Conservation (phyloP, 805 yeast genomes). For the Lachancea cidri region DNA sequence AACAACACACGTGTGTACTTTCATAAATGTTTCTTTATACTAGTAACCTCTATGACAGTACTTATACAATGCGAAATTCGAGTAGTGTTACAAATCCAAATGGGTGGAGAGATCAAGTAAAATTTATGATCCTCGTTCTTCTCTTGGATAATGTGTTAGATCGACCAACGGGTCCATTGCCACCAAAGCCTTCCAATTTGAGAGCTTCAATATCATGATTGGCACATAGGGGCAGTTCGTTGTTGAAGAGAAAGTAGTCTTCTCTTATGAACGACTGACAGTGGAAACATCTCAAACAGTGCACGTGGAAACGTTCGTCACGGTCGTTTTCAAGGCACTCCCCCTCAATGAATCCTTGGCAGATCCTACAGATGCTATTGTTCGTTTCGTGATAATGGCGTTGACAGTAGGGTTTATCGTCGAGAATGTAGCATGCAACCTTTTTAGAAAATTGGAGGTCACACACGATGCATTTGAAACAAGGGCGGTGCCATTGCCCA, state of each 20-base stretch:
- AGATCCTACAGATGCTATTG: conserved; percentile 65
- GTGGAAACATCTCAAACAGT: conserved; percentile 63
- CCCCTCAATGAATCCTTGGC: conserved; percentile 81
- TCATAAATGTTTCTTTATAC: neutral
- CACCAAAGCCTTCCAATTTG: conserved; percentile 11
- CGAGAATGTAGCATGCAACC: conserved; percentile 66
- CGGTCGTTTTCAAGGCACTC: conserved; percentile 77
- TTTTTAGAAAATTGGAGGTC: conserved; percentile 49
- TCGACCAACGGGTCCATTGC: conserved; percentile 3
- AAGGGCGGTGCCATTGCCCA: conserved; percentile 91
- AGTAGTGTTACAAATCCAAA: conserved; percentile 1
- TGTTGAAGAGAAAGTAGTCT: conserved; percentile 44
- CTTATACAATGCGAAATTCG: neutral
- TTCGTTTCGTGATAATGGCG: conserved; percentile 70
- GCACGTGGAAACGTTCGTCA: conserved; percentile 65
- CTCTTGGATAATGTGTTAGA: conserved; percentile 26
- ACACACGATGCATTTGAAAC: conserved; percentile 76
- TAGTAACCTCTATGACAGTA: neutral
- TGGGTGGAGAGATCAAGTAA: conserved; percentile 6
- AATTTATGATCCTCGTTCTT: conserved; percentile 29
- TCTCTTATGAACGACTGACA: conserved; percentile 48
- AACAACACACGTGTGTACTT: no score
- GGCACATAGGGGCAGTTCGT: conserved; percentile 25
- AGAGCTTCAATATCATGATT: conserved; percentile 27
- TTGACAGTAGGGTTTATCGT: conserved; percentile 80